Evolutionary conservation across 495 filamentous ascomycete species (phyloP).

Genomic region (Penicillium flavigenum): DNA sequence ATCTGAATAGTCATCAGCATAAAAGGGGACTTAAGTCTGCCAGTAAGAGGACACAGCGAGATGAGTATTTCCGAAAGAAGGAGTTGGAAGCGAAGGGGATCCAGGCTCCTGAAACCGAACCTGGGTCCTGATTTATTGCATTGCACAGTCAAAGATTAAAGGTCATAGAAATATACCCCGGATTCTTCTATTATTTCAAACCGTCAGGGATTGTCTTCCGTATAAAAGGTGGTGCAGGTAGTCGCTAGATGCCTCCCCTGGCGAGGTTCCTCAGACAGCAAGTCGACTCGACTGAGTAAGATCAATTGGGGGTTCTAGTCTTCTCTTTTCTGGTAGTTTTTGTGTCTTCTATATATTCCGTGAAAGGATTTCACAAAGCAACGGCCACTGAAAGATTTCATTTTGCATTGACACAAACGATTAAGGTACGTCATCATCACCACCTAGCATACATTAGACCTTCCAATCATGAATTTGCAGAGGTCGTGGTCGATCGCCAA

Average conservation of each 20-base stretch:
- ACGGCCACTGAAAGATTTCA: too few relatives aligned
- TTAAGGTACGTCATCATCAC: background rate
- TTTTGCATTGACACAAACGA: background rate
- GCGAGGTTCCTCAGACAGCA: too few relatives aligned
- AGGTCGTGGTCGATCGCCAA: slow-evolving; percentile 54
- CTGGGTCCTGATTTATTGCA: slow-evolving; percentile 1
- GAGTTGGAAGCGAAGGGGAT: slow-evolving; percentile 15
- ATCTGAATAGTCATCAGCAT: slow-evolving; percentile 69
- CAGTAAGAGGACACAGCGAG: slow-evolving; percentile 32
- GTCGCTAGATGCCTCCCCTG: too few relatives aligned
- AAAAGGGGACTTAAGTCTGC: slow-evolving; percentile 41
- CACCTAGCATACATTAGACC: background rate
- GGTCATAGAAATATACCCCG: slow-evolving; percentile 6
- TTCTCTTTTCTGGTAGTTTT: too few relatives aligned
- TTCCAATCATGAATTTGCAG: background rate
- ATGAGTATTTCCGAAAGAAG: slow-evolving; percentile 31
- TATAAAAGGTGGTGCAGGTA: too few relatives aligned
- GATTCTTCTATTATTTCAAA: background rate
- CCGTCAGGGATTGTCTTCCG: too few relatives aligned
- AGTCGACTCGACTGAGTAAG: too few relatives aligned
- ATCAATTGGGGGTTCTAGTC: too few relatives aligned
- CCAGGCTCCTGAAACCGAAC: slow-evolving; percentile 3
- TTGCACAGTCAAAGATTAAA: background rate
- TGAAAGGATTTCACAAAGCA: too few relatives aligned
- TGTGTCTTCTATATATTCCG: too few relatives aligned